Conservation (phyloP, 2,329 filamentous ascomycete genomes). For the Alternaria arborescens region DNA sequence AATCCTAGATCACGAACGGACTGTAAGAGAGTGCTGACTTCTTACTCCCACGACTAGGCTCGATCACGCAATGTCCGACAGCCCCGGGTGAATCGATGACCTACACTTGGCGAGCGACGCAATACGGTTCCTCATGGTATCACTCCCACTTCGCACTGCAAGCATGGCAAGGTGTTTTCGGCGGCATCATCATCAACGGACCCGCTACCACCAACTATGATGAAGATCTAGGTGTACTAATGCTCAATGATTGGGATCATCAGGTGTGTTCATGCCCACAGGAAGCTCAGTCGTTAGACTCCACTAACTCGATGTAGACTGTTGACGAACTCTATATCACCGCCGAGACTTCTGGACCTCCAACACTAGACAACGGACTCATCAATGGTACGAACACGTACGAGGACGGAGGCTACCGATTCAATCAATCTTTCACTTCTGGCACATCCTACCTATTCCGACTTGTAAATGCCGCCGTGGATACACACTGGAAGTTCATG, state of each 20-base stretch:
- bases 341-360: slow-evolving; percentile 42
- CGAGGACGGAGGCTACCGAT: slow-evolving; percentile 43
- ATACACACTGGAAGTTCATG: slow-evolving; percentile 54
- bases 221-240: slow-evolving; percentile 54
- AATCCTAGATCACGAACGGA: neutral
- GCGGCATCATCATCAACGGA: slow-evolving; percentile 54
- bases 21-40: neutral
- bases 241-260: slow-evolving; percentile 57
- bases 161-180: slow-evolving; percentile 53
- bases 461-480: slow-evolving; percentile 54
- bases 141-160: slow-evolving; percentile 55
- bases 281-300: no score
- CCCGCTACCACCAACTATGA: slow-evolving; percentile 54
- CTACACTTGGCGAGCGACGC: slow-evolving; percentile 48
- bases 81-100: slow-evolving; percentile 35
- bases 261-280: slow-evolving; percentile 5
- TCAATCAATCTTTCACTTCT: slow-evolving; percentile 47
- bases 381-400: slow-evolving; percentile 57
- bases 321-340: slow-evolving; percentile 47
- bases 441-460: slow-evolving; percentile 55
- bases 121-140: slow-evolving; percentile 56
- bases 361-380: slow-evolving; percentile 53
- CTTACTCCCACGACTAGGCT: neutral
- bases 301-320: slow-evolving; percentile 27
- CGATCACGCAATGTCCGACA: slow-evolving; percentile 46